phyloP scores from a whole-genome alignment of 352 stramenopile genomes.

The Globisporangium rhizosaccharum region DNA sequence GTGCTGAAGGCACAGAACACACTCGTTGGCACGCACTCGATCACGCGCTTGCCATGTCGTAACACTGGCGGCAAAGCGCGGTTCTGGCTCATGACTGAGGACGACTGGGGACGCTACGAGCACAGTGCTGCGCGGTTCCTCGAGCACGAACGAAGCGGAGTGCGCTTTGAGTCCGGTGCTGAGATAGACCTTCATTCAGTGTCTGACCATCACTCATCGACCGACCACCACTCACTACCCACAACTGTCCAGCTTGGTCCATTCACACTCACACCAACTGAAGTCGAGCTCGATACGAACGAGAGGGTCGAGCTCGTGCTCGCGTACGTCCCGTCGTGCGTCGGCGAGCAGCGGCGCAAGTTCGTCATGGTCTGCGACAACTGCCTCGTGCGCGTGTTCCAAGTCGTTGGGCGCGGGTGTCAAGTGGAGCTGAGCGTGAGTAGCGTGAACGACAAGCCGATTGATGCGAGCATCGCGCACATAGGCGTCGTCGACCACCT shows the following conservation, averaged over 20 bases:
- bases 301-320: conserved; percentile 43
- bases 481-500: conserved; percentile 47
- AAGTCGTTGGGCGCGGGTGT: conserved; percentile 58
- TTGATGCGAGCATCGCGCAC: conserved; percentile 36
- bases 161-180: neutral
- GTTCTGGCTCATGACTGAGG: conserved; percentile 71
- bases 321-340: conserved; percentile 42
- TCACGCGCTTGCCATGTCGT: conserved; percentile 41
- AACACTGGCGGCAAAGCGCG: conserved; percentile 56
- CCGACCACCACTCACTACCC: no score
- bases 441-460: conserved; percentile 32
- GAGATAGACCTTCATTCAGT: no score
- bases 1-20: conserved; percentile 50
- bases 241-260: conserved; percentile 23
- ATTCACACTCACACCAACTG: conserved; percentile 51
- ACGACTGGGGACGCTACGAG: conserved; percentile 42
- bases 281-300: conserved; percentile 41
- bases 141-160: neutral
- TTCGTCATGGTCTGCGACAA: conserved; percentile 85
- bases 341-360: conserved; percentile 52
- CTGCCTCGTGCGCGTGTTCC: conserved; percentile 67
- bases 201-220: no score
- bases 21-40: conserved; percentile 47
- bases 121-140: conserved; percentile 10
- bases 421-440: conserved; percentile 56